Conservation (phyloP, 345 rosid species). For the Geranium rotundifolium region DNA sequence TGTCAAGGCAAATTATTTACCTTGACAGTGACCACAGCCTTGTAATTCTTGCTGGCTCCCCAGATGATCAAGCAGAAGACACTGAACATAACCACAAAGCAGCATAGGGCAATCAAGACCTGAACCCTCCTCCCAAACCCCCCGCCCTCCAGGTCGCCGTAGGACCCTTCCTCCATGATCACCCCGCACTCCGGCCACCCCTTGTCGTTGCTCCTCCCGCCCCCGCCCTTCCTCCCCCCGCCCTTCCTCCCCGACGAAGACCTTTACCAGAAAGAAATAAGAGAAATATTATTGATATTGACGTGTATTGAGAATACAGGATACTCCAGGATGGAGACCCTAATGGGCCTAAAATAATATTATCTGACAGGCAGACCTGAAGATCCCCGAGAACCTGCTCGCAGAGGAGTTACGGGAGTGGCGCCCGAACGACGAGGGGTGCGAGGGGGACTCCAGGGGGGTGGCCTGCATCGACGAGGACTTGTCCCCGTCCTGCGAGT, state of each 20-base stretch:
- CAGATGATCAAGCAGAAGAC: conserved; percentile 66
- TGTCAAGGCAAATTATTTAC: conserved; percentile 12
- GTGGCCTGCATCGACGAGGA: conserved; percentile 55
- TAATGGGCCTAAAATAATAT: too few species aligned
- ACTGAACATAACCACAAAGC: conserved; percentile 43
- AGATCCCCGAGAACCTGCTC: conserved; percentile 75
- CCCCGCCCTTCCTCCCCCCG: conserved; percentile 34
- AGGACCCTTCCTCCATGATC: conserved; percentile 62
- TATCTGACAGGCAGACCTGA: conserved; percentile 15
- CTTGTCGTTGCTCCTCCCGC: conserved; percentile 55
- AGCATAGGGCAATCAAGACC: conserved; percentile 41
- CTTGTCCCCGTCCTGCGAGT: conserved; percentile 88
- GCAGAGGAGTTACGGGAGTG: conserved; percentile 81
- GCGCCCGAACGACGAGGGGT: conserved; percentile 61
- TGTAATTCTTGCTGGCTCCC: conserved; percentile 71
- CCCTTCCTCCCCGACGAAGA: conserved; percentile 57
- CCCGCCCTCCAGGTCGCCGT: conserved; percentile 50
- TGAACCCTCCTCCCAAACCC: conserved; percentile 44
- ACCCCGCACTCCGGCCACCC: conserved; percentile 73
- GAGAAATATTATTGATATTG: too few species aligned
- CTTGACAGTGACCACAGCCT: conserved; percentile 54
- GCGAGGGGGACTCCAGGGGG: conserved; percentile 78
- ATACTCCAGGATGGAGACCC: too few species aligned
- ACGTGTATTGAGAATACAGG: too few species aligned
- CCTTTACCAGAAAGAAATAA: too few species aligned